Conservation (phyloP, 176 grass and related monocot genomes). For the Eleusine coracana region DNA sequence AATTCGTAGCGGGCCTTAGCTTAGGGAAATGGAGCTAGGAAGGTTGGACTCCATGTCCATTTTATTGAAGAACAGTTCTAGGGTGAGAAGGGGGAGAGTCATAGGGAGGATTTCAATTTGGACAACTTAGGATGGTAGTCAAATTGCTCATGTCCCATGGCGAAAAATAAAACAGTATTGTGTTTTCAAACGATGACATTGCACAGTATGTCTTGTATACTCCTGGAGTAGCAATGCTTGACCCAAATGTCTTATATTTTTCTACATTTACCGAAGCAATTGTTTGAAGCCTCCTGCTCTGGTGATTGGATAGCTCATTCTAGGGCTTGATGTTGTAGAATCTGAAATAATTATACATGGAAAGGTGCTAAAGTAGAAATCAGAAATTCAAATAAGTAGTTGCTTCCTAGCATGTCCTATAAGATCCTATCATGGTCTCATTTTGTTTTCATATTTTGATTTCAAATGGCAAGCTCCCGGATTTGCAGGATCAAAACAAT, state of each 20-base stretch:
- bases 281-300: neutral
- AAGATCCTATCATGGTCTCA: neutral
- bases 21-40: neutral
- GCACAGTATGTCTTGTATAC: neutral
- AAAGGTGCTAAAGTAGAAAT: neutral
- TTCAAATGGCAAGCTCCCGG: neutral
- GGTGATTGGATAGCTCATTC: constrained; percentile 6
- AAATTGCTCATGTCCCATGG: neutral
- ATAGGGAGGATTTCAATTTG: neutral
- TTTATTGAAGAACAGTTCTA: neutral
- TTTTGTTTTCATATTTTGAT: neutral
- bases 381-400: neutral
- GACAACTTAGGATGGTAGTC: neutral
- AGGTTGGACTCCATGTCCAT: neutral
- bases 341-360: neutral
- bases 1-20: neutral
- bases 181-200: neutral
- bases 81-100: neutral
- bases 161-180: neutral
- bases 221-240: neutral
- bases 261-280: neutral
- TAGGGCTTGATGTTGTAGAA: neutral
- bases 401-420: neutral
- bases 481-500: neutral
- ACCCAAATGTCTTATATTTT: no score